Evolutionary conservation across 2,329 filamentous ascomycete genomes (phyloP).

Genomic region (Calonectria leucothoes): DNA sequence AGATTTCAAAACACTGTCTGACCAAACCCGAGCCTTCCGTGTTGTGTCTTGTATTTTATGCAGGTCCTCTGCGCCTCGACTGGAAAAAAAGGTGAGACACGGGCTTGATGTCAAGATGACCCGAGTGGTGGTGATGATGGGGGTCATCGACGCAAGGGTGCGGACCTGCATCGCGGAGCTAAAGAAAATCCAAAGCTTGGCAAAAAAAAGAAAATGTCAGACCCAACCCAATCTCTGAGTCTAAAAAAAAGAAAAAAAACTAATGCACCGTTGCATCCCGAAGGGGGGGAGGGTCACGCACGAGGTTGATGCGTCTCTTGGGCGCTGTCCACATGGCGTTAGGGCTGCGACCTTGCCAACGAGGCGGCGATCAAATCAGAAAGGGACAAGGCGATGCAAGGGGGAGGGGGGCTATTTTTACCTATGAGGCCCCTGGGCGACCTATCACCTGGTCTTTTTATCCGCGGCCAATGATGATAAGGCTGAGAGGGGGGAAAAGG

Average conservation of each 20-base stretch:
- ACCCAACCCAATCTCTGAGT: slow-evolving; percentile 14
- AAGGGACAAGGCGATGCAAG: not conserved
- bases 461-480: not conserved
- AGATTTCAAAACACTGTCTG: not conserved
- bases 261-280: not conserved
- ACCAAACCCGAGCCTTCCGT: not conserved
- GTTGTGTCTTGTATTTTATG: not conserved
- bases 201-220: not conserved
- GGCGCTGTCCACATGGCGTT: not conserved
- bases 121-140: not conserved
- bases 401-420: not conserved
- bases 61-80: slow-evolving; percentile 9
- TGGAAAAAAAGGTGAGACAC: slow-evolving; percentile 16
- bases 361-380: not conserved
- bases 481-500: not conserved
- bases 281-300: not conserved
- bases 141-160: not conserved
- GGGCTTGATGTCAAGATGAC: not conserved
- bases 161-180: not conserved
- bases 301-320: not conserved
- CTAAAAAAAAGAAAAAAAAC: slow-evolving; percentile 1
- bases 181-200: not conserved
- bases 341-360: slow-evolving; percentile 1
- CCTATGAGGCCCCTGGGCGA: not conserved
- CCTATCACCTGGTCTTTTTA: not conserved